phyloP scores from a whole-genome alignment of 108 stramenopile species.

The Discostella pseudostelligera region DNA sequence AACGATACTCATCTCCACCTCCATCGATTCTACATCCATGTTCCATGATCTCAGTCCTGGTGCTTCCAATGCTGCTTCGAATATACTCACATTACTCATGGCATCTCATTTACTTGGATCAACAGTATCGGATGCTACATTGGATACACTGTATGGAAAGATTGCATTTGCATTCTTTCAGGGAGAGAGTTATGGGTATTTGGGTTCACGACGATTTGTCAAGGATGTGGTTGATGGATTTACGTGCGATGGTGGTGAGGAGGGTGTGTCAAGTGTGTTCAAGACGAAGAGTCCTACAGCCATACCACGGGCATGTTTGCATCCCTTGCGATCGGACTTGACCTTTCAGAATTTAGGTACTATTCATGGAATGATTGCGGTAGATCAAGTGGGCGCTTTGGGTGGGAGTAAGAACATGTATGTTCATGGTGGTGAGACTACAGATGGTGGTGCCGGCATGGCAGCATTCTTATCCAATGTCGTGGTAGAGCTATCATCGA shows the following conservation, averaged over 20 bases:
- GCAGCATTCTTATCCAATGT: conserved; percentile 68
- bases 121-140: conserved; percentile 46
- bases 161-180: conserved; percentile 86
- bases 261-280: conserved; percentile 57
- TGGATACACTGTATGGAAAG: conserved; percentile 60
- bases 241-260: conserved; percentile 42
- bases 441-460: conserved; percentile 43
- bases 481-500: conserved; percentile 52
- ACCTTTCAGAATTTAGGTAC: conserved; percentile 66
- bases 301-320: conserved; percentile 62
- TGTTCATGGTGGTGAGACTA: conserved; percentile 59
- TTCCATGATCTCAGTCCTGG: conserved; percentile 82
- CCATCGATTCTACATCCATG: conserved; percentile 79
- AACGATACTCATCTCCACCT: conserved; percentile 55
- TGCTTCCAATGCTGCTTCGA: conserved; percentile 75
- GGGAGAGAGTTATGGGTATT: conserved; percentile 76
- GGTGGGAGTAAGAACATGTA: conserved; percentile 55
- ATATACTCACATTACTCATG: conserved; percentile 72
- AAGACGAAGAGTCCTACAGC: conserved; percentile 42
- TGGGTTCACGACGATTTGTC: conserved; percentile 71
- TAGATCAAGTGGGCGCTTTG: conserved; percentile 81
- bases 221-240: conserved; percentile 72
- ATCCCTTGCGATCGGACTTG: conserved; percentile 73
- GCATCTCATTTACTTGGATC: conserved; percentile 74
- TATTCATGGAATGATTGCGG: conserved; percentile 76